Percentiles rank a stretch among this genome's conserved stretches.
phyloP scores from a whole-genome alignment of 208 protist species.

The Tritrichomonas foetus region DNA sequence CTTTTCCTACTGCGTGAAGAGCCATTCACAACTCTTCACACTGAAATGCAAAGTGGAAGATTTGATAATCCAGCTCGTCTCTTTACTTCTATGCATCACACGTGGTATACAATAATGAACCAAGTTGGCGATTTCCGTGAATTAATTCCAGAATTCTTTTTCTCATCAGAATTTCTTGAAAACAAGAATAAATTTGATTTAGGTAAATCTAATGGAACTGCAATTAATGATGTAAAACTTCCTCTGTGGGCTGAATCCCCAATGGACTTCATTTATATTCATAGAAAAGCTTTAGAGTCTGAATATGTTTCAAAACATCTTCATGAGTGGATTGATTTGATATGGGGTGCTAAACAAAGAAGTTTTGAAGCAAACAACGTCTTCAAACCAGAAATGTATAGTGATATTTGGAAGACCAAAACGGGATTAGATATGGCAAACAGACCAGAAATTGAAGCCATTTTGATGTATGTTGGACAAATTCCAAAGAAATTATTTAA shows the following conservation, averaged over 20 bases:
- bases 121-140: slow-evolving; percentile 36
- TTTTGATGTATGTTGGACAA: background rate
- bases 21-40: slow-evolving; percentile 52
- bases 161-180: slow-evolving; percentile 56
- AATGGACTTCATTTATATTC: background rate
- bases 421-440: background rate
- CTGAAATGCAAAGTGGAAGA: slow-evolving; percentile 34
- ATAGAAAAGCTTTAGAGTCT: background rate
- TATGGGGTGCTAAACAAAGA: background rate
- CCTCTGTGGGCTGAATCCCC: slow-evolving; percentile 41
- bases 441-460: background rate
- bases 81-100: background rate
- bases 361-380: background rate
- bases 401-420: background rate
- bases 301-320: background rate
- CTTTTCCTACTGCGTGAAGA: slow-evolving; percentile 44
- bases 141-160: slow-evolving; percentile 67
- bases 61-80: slow-evolving; percentile 36
- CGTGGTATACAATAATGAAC: background rate
- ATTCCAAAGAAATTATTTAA: background rate
- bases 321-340: slow-evolving; percentile 32
- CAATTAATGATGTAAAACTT: slow-evolving; percentile 43
- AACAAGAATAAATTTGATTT: slow-evolving; percentile 59
- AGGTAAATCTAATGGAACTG: slow-evolving; percentile 40
- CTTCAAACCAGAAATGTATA: background rate